Evolutionary conservation across 106 monocot species (phyloP), one percentile per base, ranked within the genome.

Genomic region (Narthecium ossifragum): DNA sequence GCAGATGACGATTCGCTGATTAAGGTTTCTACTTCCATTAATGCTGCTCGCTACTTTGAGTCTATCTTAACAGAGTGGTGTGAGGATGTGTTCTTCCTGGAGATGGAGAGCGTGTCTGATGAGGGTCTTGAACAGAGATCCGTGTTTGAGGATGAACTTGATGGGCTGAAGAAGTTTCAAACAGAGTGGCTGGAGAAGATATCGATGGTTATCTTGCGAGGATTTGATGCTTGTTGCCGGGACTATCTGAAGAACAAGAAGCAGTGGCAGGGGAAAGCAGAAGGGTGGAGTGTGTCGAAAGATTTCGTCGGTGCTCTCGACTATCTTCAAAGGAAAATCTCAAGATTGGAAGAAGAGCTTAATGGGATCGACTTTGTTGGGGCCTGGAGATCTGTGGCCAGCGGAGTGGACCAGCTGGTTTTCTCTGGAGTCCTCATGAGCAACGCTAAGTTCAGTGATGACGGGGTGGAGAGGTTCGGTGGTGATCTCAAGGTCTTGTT

Each of bases 1-100:
- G 91, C 84, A 10, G 98, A 99, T 82, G 98, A 98, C 77, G 76
- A 87, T 70, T 87, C 91, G n/a, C 23, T 91, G 22, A 48, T 70
- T 15, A 99, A 84, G 47, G 98, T 99, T 20, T 75, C 74, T 18
- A 62, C 55, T 33, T 77, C 74, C 14, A 85, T 99, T 28, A 99
- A 99, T 70, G 73, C 88, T 41, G 81, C 81, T 51, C 63, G 79
- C 23, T 77, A 76, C 26, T 72, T 66, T 57, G 87, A 88, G 5
- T 84, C 75, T 4, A 72, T 66, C 0, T 64, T 99, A 46, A 75
- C 39, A 18, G 91, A 99, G 70, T 99, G 98, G 98, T 85, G 60
- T 31, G 91, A 99, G 66, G 91, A 85, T 65, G 59, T 84, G 0
- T 98, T 91, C 61, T 99, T 99, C 49, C 76, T 99, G 11, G 91